Base-by-base conservation (phyloP, 768 basidiomycete species). In the Phanerodontia chrysosporium region DNA sequence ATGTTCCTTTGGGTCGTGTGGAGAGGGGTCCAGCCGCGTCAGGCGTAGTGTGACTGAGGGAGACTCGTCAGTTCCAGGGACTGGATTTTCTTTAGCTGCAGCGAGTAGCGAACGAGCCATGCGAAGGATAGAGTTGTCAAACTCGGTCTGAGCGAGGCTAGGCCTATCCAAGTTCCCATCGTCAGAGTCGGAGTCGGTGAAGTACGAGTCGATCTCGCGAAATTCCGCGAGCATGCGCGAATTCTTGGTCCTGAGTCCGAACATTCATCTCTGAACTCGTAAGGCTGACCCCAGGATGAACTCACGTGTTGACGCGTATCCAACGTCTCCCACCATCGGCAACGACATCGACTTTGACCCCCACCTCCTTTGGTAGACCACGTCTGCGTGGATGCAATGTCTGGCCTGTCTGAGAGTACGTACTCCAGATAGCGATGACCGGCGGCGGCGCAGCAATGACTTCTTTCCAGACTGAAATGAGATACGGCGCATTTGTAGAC, bases 241-340 rank as follows among this genome's bases (percentile, higher is more conserved):
- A 60, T 90, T 90, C 66, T 89, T 94, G 10, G 88, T 83, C 10
- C 92, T 95, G 64, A 0, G 36, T 45, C 3, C 9, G 27, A 16
- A n/a, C 18, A 27, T 56, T 32, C 16, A 51, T 21, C 16, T 21
- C 10, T 39, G 21, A 28, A n/a, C 45, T 6, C 21, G 27, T 28
- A 28, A 12, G 4, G 42, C 2, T 7, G 10, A 24, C 32, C 10
- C 44, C 25, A 14, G 2, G 14, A 49, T 13, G n/a, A 16, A 83
- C 87, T 68, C 67, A 92, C 92, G 92, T 94, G 72, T 94, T 95
- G 35, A 95, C 82, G 64, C 92, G 81, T 42, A 92, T 85, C 94
- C 94, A 96, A 2, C 76, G 74, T 24, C 80, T 74, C 1, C 93
- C 92, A 45, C 84, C 81, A 22, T 89, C 83, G 1, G 86, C 86